Evolutionary conservation across 768 basidiomycete species (phyloP).

Genomic region (Hygrocybe coccinea): DNA sequence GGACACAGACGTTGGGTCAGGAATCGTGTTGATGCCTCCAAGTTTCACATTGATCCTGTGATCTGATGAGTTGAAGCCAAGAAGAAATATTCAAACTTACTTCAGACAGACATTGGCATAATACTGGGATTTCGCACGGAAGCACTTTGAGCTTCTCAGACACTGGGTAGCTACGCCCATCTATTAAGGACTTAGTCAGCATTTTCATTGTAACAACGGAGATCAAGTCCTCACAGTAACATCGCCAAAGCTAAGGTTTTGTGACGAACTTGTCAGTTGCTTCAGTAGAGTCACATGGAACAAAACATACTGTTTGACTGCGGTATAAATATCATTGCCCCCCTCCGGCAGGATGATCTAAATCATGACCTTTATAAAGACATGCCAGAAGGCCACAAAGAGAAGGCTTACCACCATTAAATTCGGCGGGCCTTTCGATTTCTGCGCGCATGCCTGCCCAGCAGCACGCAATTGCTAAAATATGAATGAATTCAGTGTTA

Average conservation of each 20-base stretch:
- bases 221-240: slow-evolving; percentile 1
- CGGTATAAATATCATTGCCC: slow-evolving; percentile 70
- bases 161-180: slow-evolving; percentile 78
- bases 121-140: slow-evolving; percentile 66
- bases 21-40: slow-evolving; percentile 77
- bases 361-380: slow-evolving; percentile 37
- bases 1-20: slow-evolving; percentile 60
- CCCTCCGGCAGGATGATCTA: slow-evolving; percentile 65
- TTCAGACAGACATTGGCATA: slow-evolving; percentile 79
- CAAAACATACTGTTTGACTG: slow-evolving; percentile 66
- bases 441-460: slow-evolving; percentile 44
- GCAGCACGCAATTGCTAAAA: slow-evolving; percentile 43
- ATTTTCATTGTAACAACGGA: neutral
- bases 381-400: neutral
- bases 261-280: neutral
- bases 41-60: slow-evolving; percentile 77
- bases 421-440: slow-evolving; percentile 41
- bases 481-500: neutral
- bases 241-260: slow-evolving; percentile 64
- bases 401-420: slow-evolving; percentile 25
- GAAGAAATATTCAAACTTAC: slow-evolving; percentile 36
- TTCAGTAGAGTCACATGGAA: neutral
- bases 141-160: slow-evolving; percentile 62
- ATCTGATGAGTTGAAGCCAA: neutral
- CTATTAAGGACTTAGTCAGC: slow-evolving; percentile 27